Evolutionary conservation across 805 yeast genomes (phyloP).

Genomic region (Ogataea parapolymorpha): DNA sequence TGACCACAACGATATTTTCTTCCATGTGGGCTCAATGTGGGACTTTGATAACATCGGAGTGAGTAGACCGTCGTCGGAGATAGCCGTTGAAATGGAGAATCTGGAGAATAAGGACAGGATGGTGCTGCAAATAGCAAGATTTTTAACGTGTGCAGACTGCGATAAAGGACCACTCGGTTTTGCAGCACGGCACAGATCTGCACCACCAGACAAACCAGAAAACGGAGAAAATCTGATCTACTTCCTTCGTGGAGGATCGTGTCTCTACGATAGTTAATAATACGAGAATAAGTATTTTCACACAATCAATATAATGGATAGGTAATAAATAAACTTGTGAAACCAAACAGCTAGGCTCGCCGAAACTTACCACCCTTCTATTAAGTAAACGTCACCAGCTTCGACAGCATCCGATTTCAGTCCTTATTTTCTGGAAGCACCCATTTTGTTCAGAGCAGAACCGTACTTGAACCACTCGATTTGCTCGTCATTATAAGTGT

Average conservation of each 20-base stretch:
- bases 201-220: slow-evolving; percentile 2
- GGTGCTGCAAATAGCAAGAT: slow-evolving; percentile 41
- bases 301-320: slow-evolving; percentile 9
- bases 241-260: slow-evolving; percentile 15
- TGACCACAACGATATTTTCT: slow-evolving; percentile 24
- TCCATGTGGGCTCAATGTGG: slow-evolving; percentile 60
- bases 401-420: slow-evolving; percentile 2
- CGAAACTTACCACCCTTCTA: slow-evolving; percentile 13
- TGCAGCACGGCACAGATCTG: slow-evolving; percentile 37
- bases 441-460: slow-evolving; percentile 95
- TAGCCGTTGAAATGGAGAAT: slow-evolving; percentile 9
- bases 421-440: slow-evolving; percentile 26
- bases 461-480: slow-evolving; percentile 99
- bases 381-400: slow-evolving; percentile 9
- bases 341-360: neutral
- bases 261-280: slow-evolving; percentile 11
- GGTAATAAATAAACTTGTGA: slow-evolving; percentile 7
- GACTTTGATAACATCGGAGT: slow-evolving; percentile 79
- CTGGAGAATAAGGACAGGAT: slow-evolving; percentile 6
- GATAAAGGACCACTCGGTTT: slow-evolving; percentile 76
- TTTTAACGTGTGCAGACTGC: slow-evolving; percentile 71
- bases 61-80: slow-evolving; percentile 38
- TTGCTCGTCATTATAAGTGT: slow-evolving; percentile 95
- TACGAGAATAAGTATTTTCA: slow-evolving; percentile 11
- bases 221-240: slow-evolving; percentile 15